These are phyloP conservation scores for Scenedesmus sp. DNA, from an alignment of 163 green algal genomes.

Conservation along the genomic window DNA sequence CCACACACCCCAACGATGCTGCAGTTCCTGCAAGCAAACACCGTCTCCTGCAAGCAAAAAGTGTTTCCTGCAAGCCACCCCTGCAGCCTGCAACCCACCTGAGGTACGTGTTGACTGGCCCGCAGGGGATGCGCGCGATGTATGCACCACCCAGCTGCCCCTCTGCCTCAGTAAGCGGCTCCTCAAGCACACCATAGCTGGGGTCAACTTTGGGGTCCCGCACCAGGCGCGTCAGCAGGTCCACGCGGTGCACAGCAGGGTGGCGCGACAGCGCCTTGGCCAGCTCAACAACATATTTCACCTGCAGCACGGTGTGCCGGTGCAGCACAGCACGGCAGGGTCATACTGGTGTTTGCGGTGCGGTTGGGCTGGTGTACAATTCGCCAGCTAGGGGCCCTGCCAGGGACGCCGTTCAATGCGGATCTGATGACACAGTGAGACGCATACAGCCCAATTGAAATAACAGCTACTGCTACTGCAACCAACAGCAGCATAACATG, in stretches of 20 bases:
- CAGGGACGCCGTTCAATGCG: neutral
- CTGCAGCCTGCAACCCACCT: conserved; percentile 55
- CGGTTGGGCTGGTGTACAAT: neutral
- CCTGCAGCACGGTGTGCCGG: conserved; percentile 61
- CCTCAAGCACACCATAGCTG: conserved; percentile 78
- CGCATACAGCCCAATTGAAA: no score
- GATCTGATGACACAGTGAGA: neutral
- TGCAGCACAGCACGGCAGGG: neutral
- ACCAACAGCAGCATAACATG: neutral
- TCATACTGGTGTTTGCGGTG: neutral
- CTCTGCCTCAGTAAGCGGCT: conserved; percentile 65
- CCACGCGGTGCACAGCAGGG: conserved; percentile 93
- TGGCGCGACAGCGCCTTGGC: conserved; percentile 89
- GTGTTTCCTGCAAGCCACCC: neutral
- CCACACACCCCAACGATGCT: neutral
- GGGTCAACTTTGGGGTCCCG: conserved; percentile 75
- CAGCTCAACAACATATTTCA: conserved; percentile 99
- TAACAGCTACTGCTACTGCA: neutral
- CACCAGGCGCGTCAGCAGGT: conserved; percentile 95
- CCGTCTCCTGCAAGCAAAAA: neutral
- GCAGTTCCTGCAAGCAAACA: neutral
- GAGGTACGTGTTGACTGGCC: conserved; percentile 84
- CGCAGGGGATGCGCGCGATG: conserved; percentile 93
- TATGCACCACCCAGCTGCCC: conserved; percentile 82
- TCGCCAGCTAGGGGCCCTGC: no score